These are phyloP conservation scores for Xylaria flabelliformis DNA, from an alignment of 495 filamentous ascomycete genomes.

Conservation along the genomic window DNA sequence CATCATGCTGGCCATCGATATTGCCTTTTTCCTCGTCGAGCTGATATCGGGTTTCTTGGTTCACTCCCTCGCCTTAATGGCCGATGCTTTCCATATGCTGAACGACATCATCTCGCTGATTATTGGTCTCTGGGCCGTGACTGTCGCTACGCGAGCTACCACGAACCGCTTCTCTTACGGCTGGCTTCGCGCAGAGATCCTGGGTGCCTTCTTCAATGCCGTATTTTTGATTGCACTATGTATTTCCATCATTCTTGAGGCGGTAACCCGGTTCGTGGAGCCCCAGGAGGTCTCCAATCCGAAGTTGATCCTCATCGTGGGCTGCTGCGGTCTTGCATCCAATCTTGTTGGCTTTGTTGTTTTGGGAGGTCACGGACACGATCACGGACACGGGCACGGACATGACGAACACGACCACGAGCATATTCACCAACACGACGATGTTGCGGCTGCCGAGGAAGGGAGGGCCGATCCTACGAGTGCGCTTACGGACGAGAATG, in stretches of 20 bases:
- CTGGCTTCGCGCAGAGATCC: constrained; percentile 98
- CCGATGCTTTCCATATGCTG: constrained; percentile 98
- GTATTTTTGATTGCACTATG: constrained; percentile 96
- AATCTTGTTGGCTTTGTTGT: constrained; percentile 89
- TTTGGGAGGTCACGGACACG: constrained; percentile 92
- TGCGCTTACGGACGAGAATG: constrained; percentile 36
- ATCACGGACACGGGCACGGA: constrained; percentile 65
- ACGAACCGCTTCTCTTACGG: constrained; percentile 94
- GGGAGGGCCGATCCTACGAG: constrained; percentile 29
- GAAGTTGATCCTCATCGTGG: constrained; percentile 84
- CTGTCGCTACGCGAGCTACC: constrained; percentile 77
- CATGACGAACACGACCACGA: constrained; percentile 46
- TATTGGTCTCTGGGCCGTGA: constrained; percentile 95
- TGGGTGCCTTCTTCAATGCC: constrained; percentile 94
- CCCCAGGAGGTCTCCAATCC: constrained; percentile 85
- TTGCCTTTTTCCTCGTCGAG: constrained; percentile 88
- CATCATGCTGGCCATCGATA: constrained; percentile 90
- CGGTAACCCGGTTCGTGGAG: constrained; percentile 86
- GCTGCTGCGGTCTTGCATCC: constrained; percentile 82
- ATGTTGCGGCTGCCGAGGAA: constrained; percentile 38
- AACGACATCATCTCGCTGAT: constrained; percentile 95
- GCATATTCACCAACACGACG: constrained; percentile 44
- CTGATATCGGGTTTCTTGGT: constrained; percentile 83
- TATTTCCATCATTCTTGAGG: constrained; percentile 93
- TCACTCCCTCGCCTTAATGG: constrained; percentile 89